These are phyloP conservation scores for Fusarium transvaalense DNA, from an alignment of 2,329 filamentous ascomycete species.

Conservation along the genomic window DNA sequence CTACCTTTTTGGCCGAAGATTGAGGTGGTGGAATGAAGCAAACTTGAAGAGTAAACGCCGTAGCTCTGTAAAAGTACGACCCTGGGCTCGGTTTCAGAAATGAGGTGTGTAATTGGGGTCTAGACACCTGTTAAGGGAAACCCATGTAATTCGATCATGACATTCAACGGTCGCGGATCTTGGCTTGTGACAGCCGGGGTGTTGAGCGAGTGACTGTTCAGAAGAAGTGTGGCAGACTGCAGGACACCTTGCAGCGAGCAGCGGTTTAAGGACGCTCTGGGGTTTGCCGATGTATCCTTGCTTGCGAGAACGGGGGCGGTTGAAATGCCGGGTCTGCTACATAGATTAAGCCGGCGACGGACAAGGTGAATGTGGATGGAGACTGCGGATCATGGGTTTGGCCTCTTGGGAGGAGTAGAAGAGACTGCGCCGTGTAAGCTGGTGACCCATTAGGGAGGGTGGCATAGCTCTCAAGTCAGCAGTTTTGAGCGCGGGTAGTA, in stretches of 20 bases:
- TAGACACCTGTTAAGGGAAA: conserved; percentile 24
- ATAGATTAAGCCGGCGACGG: conserved; percentile 41
- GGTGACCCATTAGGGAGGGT: conserved; percentile 28
- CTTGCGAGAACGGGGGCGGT: conserved; percentile 24
- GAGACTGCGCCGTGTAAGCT: conserved; percentile 24
- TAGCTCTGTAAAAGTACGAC: conserved; percentile 11
- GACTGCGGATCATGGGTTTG: conserved; percentile 8
- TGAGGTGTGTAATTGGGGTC: conserved; percentile 28
- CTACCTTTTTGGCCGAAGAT: conserved; percentile 24
- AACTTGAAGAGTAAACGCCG: conserved; percentile 16
- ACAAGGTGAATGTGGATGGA: conserved; percentile 15
- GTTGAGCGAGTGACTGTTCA: conserved; percentile 23
- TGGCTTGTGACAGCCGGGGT: conserved; percentile 29
- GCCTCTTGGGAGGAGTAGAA: conserved; percentile 9
- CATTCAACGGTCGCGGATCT: conserved; percentile 35
- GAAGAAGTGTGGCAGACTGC: conserved; percentile 32
- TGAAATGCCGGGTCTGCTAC: conserved; percentile 37
- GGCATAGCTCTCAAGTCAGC: conserved; percentile 46
- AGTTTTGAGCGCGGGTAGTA: conserved; percentile 36
- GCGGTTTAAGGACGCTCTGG: conserved; percentile 29
- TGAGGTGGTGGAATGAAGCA: conserved; percentile 29
- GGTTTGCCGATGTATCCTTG: conserved; percentile 22
- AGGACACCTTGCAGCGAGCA: conserved; percentile 32
- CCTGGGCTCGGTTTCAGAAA: conserved; percentile 38
- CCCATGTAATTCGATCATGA: conserved; percentile 30